A percentile compares a stretch with the other conserved stretches of the same genome.
phyloP scores from a whole-genome alignment of 2,329 filamentous ascomycete species.

The Talaromyces albobiverticillius region DNA sequence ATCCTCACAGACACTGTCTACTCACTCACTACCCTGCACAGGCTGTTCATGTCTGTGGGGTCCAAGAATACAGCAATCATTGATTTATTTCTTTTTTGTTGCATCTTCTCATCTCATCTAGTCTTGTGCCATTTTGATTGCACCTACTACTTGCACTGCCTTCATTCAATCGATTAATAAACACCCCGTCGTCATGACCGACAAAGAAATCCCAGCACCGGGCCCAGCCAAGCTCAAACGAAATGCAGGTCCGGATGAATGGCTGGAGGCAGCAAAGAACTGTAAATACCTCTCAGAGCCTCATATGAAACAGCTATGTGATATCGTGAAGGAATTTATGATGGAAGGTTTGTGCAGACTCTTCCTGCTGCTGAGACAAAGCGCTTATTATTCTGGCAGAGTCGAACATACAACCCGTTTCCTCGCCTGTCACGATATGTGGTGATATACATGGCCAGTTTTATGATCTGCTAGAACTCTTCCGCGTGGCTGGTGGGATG shows the following conservation, averaged over 20 bases:
- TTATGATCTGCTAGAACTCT: slow-evolving; percentile 95
- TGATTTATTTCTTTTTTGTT: neutral
- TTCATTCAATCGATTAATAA: slow-evolving; percentile 15
- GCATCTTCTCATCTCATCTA: slow-evolving; percentile 4
- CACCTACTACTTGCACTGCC: neutral
- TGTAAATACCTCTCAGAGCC: slow-evolving; percentile 95
- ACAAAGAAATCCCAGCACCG: slow-evolving; percentile 73
- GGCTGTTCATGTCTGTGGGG: slow-evolving; percentile 6
- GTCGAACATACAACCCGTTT: slow-evolving; percentile 98
- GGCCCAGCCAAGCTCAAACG: slow-evolving; percentile 82
- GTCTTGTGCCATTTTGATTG: neutral
- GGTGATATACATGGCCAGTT: slow-evolving; percentile 99
- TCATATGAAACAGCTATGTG: slow-evolving; percentile 98
- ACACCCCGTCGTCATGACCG: slow-evolving; percentile 29
- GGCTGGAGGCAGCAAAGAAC: slow-evolving; percentile 93
- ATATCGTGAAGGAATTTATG: slow-evolving; percentile 97
- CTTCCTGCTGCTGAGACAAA: slow-evolving; percentile 1
- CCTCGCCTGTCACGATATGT: slow-evolving; percentile 93
- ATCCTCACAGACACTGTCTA: neutral
- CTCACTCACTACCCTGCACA: slow-evolving; percentile 1
- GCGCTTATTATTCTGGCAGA: slow-evolving; percentile 53
- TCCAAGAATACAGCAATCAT: neutral
- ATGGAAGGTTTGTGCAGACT: slow-evolving; percentile 74
- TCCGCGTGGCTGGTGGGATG: slow-evolving; percentile 95
- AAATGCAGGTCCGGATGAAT: slow-evolving; percentile 87